Evolutionary conservation across 768 basidiomycete genomes (phyloP).

Genomic region (Trametes coccinea): DNA sequence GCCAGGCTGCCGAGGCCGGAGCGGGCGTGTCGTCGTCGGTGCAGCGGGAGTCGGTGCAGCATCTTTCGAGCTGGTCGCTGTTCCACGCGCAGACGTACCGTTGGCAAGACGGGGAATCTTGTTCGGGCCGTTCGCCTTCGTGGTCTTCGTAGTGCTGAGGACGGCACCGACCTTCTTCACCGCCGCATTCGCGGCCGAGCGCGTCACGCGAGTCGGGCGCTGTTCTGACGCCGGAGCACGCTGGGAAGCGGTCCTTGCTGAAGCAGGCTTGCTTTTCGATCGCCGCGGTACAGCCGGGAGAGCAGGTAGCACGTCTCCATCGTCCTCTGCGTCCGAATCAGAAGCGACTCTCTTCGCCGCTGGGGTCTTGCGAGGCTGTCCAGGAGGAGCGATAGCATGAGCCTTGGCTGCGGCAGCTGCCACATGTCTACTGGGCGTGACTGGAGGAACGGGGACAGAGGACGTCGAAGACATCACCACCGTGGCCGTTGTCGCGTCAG

Average conservation of each 20-base stretch:
- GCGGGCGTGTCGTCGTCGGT: slow-evolving; percentile 37
- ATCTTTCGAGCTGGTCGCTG: slow-evolving; percentile 40
- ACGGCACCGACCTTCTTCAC: slow-evolving; percentile 29
- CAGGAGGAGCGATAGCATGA: slow-evolving; percentile 70
- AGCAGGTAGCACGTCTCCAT: slow-evolving; percentile 64
- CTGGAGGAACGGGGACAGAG: slow-evolving; percentile 54
- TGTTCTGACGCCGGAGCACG: slow-evolving; percentile 69
- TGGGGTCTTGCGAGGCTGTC: slow-evolving; percentile 88
- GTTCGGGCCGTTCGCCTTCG: slow-evolving; percentile 36
- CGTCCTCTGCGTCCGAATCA: slow-evolving; percentile 63
- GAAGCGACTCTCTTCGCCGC: slow-evolving; percentile 67
- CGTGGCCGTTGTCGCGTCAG: slow-evolving; percentile 36
- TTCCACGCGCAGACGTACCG: slow-evolving; percentile 51
- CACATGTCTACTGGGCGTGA: slow-evolving; percentile 80
- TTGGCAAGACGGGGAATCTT: slow-evolving; percentile 43
- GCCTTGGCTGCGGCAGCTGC: slow-evolving; percentile 70
- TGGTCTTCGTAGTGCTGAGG: slow-evolving; percentile 26
- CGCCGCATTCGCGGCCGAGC: slow-evolving; percentile 59
- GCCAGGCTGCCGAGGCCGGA: slow-evolving; percentile 48
- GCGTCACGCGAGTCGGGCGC: slow-evolving; percentile 70
- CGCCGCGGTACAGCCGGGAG: slow-evolving; percentile 44
- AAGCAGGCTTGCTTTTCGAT: slow-evolving; percentile 27
- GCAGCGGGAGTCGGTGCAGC: slow-evolving; percentile 32
- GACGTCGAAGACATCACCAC: slow-evolving; percentile 25
- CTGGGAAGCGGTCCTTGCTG: slow-evolving; percentile 35